A percentile compares a stretch with the other conserved stretches of the same genome.
phyloP scores from a whole-genome alignment of 768 basidiomycete genomes.

The Tulasnella sp. region DNA sequence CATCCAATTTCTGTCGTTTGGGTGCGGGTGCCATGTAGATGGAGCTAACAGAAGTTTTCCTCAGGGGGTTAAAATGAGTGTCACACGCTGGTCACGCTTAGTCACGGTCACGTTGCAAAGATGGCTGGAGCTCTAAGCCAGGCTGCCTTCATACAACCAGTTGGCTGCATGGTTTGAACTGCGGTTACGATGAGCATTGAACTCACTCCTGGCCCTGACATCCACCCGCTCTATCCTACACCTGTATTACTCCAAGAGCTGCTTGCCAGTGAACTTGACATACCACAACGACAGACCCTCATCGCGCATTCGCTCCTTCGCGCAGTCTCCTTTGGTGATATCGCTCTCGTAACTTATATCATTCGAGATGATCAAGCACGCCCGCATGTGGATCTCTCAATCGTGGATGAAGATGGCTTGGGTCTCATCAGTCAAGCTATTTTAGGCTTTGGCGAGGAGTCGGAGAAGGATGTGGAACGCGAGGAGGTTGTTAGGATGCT shows the following conservation, averaged over 20 bases:
- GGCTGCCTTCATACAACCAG: no score
- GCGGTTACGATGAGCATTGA: no score
- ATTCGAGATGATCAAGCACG: constrained; percentile 56
- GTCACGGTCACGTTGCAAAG: no score
- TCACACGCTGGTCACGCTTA: no score
- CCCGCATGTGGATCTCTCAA: constrained; percentile 48
- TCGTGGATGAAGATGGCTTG: constrained; percentile 76
- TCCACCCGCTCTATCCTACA: constrained; percentile 67
- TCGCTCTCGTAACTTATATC: constrained; percentile 56
- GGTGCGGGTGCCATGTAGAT: constrained; percentile 34
- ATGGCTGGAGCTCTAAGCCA: no score
- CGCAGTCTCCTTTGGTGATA: constrained; percentile 66
- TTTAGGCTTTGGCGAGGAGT: constrained; percentile 69
- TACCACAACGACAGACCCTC: constrained; percentile 53
- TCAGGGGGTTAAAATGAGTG: neutral
- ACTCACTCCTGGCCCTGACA: constrained; percentile 30
- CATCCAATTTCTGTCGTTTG: constrained; percentile 40
- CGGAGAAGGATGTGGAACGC: constrained; percentile 73
- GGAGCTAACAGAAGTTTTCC: neutral
- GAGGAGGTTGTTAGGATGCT: constrained; percentile 80
- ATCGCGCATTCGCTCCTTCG: constrained; percentile 62
- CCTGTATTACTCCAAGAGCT: constrained; percentile 46
- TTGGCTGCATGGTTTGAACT: no score
- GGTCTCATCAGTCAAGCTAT: constrained; percentile 65
- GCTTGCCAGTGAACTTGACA: constrained; percentile 53